Base-by-base conservation (phyloP, 2,329 filamentous ascomycete species). In the Pseudovirgaria hyperparasitica region DNA sequence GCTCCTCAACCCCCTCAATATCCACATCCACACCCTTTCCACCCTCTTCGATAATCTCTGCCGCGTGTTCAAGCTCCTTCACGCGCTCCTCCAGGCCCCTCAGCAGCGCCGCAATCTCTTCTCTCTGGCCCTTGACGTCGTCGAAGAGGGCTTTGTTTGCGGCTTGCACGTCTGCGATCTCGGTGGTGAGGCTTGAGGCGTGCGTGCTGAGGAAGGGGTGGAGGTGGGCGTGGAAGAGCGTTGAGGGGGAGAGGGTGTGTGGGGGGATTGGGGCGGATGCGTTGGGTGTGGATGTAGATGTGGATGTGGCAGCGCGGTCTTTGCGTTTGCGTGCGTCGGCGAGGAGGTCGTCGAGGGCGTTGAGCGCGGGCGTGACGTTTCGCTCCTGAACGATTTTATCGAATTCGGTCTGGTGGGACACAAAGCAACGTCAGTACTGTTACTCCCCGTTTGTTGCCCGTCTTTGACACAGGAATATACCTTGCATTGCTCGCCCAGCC, bases 291-390 rank as follows among this genome's bases (percentile, higher is more conserved):
- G 5, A 7, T 25, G 13, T 10, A 19, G 11, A 11, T 25, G 8
- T 10, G 16, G 9, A 24, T 9, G 47, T 42, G 45, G 58, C 41
- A 2, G 53, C 55, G 26, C 43, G 46, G 28, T 60, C 59, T 46
- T 61, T 70, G 36, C 70, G 55, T 36, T 50, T 46, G 40, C 60
- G 65, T 8, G 71, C 72, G 35, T 75, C 71, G 16, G 62, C 63
- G 16, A 76, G 63, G 35, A 73, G 53, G 19, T 61, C 54, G 42
- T 77, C 72, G 36, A 76, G 52, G 29, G 70, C 67, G 44, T 76
- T 76, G 35, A 77, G 50, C 13, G 65, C 60, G 32, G 55, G 47
- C 5, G 76, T 57, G 2, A 72, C 70, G 31, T 68, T 57, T 27
- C 70, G 50, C 39, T 73, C 65, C 16, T 46, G 47, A 33, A 76